Base-by-base conservation (phyloP, 768 basidiomycete species). In the Xerocomellus chrysenteron region DNA sequence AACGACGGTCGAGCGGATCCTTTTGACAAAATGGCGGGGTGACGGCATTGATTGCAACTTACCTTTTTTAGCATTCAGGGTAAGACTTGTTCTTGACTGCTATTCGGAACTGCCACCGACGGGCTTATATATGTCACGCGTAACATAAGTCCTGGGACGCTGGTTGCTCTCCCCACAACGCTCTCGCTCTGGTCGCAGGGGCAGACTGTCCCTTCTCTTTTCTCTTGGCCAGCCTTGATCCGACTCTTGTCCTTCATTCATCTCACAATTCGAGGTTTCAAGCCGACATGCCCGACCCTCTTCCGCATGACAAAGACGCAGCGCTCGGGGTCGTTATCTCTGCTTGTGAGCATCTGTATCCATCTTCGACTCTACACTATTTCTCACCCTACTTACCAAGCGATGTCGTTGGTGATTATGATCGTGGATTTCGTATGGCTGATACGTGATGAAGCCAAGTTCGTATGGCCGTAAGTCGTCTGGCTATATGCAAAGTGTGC, bases 391-490 rank as follows among this genome's bases (percentile, higher is more conserved):
- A 13, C 28, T 10, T 10, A 4, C 39, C 35, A 46, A 57, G 68
- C 56, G 1, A 2, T 52, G 0, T 47, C 61, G 0, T 42, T 65
- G 14, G 49, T 21, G 3, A 0, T 60, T 14, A 69, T 69, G 68
- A 11, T 62, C 24, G 10, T 39, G 2, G 68, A 69, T 13, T 63
- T 51, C 28, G 1, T n/a, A 0, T 62, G 46, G 36, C 44, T 55
- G 1, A 12, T 70, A 1, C 44, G 54, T 3, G 60, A 65, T 8
- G 68, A 69, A 41, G 9, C 37, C 16, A 59, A 51, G 35, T 3
- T 47, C 10, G 32, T 69, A 19, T 69, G 66, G 66, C 57, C 65
- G 66, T 69, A 35, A 62, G 68, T 56, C 6, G 2, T n/a, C 24
- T 11, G 6, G 4, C 19, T 8, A 3, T 17, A 16, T 42, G 32